A percentile compares a stretch with the other conserved stretches of the same genome.
These are phyloP conservation scores for Ceratobasidium sp. DNA, from an alignment of 1,284 basidiomycete species.

Conservation along the genomic window DNA sequence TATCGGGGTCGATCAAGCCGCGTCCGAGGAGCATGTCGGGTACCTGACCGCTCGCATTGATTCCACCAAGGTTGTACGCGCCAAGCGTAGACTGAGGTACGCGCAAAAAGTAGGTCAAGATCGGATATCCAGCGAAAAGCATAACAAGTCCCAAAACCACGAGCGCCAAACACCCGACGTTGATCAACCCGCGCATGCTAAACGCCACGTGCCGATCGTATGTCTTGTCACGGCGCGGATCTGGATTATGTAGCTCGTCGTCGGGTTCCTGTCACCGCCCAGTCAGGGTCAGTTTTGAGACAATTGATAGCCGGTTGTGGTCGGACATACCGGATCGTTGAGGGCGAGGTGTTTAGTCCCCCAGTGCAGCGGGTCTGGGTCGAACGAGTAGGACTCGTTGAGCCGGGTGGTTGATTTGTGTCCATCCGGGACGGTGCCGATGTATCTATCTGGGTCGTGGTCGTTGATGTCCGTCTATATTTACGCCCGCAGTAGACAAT, in stretches of 20 bases:
- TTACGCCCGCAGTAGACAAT: background rate
- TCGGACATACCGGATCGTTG: conserved; percentile 10
- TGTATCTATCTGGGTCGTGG: conserved; percentile 17
- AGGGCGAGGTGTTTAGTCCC: conserved; percentile 18
- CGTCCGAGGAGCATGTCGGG: conserved; percentile 63
- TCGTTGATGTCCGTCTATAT: conserved; percentile 6
- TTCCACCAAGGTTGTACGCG: conserved; percentile 68
- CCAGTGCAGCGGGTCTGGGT: conserved; percentile 41
- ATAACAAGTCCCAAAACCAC: conserved; percentile 74
- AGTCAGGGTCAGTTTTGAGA: background rate
- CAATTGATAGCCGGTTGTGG: background rate
- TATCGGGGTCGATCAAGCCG: conserved; percentile 81
- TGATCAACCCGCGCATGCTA: conserved; percentile 78
- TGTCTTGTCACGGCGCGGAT: conserved; percentile 75
- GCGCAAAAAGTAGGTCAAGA: conserved; percentile 58
- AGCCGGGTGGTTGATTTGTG: background rate
- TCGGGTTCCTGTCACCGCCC: conserved; percentile 28
- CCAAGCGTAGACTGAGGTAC: conserved; percentile 54
- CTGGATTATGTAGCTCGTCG: conserved; percentile 61
- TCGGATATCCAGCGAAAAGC: conserved; percentile 72
- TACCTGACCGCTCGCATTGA: conserved; percentile 70
- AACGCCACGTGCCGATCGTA: conserved; percentile 74
- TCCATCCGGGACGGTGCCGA: conserved; percentile 11
- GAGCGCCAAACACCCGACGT: conserved; percentile 81
- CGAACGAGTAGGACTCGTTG: conserved; percentile 25